Evolutionary conservation across 1,284 basidiomycete genomes (phyloP).

Genomic region (Tilletia caries): DNA sequence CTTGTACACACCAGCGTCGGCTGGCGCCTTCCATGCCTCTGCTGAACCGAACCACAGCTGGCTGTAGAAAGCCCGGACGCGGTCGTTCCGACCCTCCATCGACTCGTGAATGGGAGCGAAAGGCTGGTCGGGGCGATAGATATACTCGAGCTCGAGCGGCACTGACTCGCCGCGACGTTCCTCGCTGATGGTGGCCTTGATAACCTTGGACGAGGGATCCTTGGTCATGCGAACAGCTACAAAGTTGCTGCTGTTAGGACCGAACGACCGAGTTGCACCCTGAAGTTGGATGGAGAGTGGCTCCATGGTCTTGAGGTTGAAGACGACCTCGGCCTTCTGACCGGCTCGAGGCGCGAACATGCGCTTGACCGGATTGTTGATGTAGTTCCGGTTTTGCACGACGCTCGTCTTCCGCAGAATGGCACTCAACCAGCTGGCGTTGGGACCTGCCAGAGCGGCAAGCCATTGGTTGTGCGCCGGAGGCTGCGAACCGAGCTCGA

Average conservation of each 20-base stretch:
- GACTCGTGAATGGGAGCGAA: conserved; percentile 92
- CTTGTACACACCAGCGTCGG: conserved; percentile 28
- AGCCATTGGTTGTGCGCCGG: conserved; percentile 67
- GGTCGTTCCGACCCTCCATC: conserved; percentile 74
- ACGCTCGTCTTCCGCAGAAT: conserved; percentile 76
- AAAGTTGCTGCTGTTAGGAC: conserved; percentile 70
- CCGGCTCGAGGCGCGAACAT: conserved; percentile 75
- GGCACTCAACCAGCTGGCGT: conserved; percentile 81
- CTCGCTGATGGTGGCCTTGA: conserved; percentile 77
- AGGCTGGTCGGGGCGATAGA: conserved; percentile 81
- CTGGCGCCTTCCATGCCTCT: conserved; percentile 32
- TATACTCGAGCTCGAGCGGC: conserved; percentile 77
- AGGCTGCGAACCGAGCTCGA: conserved; percentile 27
- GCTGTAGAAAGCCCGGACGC: conserved; percentile 68
- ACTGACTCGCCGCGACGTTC: conserved; percentile 74
- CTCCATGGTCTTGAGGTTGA: conserved; percentile 55
- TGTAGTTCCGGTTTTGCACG: conserved; percentile 59
- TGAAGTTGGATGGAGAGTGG: conserved; percentile 62
- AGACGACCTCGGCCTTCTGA: conserved; percentile 70
- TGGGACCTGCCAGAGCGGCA: conserved; percentile 73
- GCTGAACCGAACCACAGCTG: conserved; percentile 49
- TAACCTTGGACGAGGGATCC: conserved; percentile 54
- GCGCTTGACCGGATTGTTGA: conserved; percentile 84
- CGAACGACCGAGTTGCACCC: conserved; percentile 80
- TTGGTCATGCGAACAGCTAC: conserved; percentile 68